Evolutionary conservation across 73 alveolate genomes (phyloP), one percentile per base, ranked within the genome.

Genomic region (Blepharisma stoltei): DNA sequence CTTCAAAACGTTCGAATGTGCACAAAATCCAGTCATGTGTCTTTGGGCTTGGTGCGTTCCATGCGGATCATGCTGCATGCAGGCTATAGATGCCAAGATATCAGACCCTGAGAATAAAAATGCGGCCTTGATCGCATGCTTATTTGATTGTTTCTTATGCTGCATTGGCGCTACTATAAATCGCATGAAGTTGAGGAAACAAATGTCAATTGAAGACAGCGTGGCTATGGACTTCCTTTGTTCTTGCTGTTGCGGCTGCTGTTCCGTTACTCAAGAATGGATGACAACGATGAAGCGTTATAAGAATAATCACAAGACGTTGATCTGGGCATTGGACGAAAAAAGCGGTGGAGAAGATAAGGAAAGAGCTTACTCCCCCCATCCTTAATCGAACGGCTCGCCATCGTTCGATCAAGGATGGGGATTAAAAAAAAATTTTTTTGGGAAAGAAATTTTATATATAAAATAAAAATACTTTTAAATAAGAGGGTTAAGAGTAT

Each of bases 31-130:
- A 14, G 66, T 52, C 66, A 52, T 52, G 66, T 52, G n/a, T 4
- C 66, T 52, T 52, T 52, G 66, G 66, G 66, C 66, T 52, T 52
- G 66, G 27, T 52, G 66, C 4, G 23, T 52, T 20, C 66, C 66
- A 52, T 11, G 66, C 2, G 66, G 66, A 52, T 11, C 66, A 52
- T 52, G 66, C 66, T 52, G 66, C 4, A 52, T 52, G 66, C 66
- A 52, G 4, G 23, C 23, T 11, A 20, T 52, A 11, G 66, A 52
- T 52, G 66, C 66, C 23, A 52, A 52, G 23, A 11, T 52, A 52
- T 14, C 66, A 52, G 66, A 52, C 2, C 5, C 27, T 52, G 66
- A 52, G n/a, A 32, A 32, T 32, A 52, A 52, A 52, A 52, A 52
- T 52, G 66, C 66, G n/a, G 66, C 66, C 4, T 20, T 52, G 2